These are phyloP conservation scores for Dioszegia crocea DNA, from an alignment of 768 basidiomycete species.

Conservation along the genomic window DNA sequence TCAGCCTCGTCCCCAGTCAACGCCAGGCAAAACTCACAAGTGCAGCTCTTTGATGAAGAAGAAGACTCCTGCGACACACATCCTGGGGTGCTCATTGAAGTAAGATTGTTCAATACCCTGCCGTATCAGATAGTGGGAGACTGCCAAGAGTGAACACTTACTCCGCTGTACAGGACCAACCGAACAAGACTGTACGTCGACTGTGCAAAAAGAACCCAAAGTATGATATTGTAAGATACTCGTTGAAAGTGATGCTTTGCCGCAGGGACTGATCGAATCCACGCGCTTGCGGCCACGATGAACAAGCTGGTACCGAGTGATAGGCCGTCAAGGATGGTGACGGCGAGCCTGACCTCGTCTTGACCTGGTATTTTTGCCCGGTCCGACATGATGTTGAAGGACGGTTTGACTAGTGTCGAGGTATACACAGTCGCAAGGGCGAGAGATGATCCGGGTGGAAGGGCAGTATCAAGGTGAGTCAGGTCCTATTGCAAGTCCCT, in stretches of 20 bases:
- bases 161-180: slow-evolving; percentile 6
- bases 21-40: too few species aligned
- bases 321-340: neutral
- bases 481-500: too few species aligned
- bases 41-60: slow-evolving; percentile 13
- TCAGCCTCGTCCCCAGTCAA: too few species aligned
- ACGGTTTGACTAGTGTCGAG: too few species aligned
- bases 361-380: neutral
- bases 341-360: neutral
- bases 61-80: slow-evolving; percentile 19
- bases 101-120: neutral
- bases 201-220: slow-evolving; percentile 19
- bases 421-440: too few species aligned
- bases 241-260: slow-evolving; percentile 13
- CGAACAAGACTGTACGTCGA: slow-evolving; percentile 14
- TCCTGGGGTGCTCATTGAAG: neutral
- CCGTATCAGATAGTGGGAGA: too few species aligned
- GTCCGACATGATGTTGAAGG: too few species aligned
- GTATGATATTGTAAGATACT: slow-evolving; percentile 24
- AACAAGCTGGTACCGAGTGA: neutral
- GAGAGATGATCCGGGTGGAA: too few species aligned
- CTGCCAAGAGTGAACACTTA: too few species aligned
- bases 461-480: too few species aligned
- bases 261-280: neutral
- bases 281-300: neutral